Percentiles rank a stretch among this genome's conserved stretches.
Conservation (phyloP, 495 filamentous ascomycete genomes). For the Tuber brumale region DNA sequence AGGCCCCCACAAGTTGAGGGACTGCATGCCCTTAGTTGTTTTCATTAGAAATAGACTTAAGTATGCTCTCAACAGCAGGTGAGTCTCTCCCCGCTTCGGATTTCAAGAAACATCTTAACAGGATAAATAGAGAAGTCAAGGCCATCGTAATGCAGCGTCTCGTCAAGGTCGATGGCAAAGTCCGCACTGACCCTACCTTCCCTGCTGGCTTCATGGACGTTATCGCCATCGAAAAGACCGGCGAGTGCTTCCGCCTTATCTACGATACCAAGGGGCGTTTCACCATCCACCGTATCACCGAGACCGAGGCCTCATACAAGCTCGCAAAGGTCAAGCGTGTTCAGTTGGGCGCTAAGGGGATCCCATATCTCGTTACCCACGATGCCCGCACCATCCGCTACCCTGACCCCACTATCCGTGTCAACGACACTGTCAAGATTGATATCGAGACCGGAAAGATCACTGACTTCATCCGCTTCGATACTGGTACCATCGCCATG, state of each 20-base stretch:
- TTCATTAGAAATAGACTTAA: slow-evolving; percentile 99
- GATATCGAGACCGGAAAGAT: slow-evolving; percentile 96
- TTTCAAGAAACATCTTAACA: slow-evolving; percentile 7
- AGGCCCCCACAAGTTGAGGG: slow-evolving; percentile 97
- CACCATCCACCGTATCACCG: slow-evolving; percentile 97
- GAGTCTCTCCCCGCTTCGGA: slow-evolving; percentile 8
- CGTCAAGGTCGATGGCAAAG: slow-evolving; percentile 98
- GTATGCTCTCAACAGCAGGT: slow-evolving; percentile 87
- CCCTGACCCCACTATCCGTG: slow-evolving; percentile 94
- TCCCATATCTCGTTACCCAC: slow-evolving; percentile 99
- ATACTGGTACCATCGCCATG: slow-evolving; percentile 96
- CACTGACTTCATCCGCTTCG: slow-evolving; percentile 89
- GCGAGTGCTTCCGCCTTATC: slow-evolving; percentile 98
- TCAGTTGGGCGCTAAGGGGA: slow-evolving; percentile 96
- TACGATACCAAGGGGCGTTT: slow-evolving; percentile 99
- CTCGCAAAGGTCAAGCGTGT: slow-evolving; percentile 99
- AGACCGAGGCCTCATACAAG: slow-evolving; percentile 98
- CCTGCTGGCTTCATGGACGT: slow-evolving; percentile 99
- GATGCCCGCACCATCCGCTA: slow-evolving; percentile 99
- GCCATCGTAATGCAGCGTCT: slow-evolving; percentile 99
- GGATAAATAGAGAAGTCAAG: slow-evolving; percentile 65
- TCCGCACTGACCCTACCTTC: slow-evolving; percentile 97
- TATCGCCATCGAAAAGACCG: slow-evolving; percentile 98
- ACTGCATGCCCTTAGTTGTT: slow-evolving; percentile 97
- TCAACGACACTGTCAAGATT: slow-evolving; percentile 99